Conservation (phyloP, 768 basidiomycete genomes). For the Paxillus ammoniavirescens region DNA sequence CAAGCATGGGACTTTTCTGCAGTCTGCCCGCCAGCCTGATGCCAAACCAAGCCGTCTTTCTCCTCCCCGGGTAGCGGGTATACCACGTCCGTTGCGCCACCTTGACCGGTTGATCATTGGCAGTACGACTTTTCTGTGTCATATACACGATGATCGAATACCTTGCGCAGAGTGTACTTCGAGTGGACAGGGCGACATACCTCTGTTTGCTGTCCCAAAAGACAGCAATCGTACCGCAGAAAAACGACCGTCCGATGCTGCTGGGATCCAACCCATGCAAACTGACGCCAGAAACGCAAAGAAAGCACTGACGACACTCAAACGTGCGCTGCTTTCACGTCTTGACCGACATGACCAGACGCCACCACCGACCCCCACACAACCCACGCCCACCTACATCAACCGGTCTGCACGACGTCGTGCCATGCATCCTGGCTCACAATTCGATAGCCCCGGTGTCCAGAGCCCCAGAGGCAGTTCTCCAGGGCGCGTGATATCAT, state of each 20-base stretch:
- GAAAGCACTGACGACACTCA: constrained; percentile 65
- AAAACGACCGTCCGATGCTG: constrained; percentile 21
- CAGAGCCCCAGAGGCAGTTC: constrained; percentile 25
- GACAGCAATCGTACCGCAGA: constrained; percentile 13
- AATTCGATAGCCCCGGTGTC: constrained; percentile 53
- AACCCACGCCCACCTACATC: constrained; percentile 39
- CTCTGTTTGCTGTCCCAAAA: constrained; percentile 41
- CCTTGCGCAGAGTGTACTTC: constrained; percentile 64
- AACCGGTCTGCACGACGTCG: constrained; percentile 75
- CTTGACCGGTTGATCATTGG: constrained; percentile 67
- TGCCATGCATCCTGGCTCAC: constrained; percentile 51
- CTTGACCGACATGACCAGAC: constrained; percentile 32
- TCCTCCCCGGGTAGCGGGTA: constrained; percentile 61
- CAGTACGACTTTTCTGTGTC: constrained; percentile 66
- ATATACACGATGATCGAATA: constrained; percentile 61
- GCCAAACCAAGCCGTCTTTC: constrained; percentile 53
- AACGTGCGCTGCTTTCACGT: constrained; percentile 57
- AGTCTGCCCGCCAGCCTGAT: constrained; percentile 17
- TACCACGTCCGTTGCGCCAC: constrained; percentile 62
- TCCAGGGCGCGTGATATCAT: constrained; percentile 9
- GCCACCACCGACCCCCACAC: constrained; percentile 9
- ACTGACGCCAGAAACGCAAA: constrained; percentile 48
- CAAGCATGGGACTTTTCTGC: constrained; percentile 79
- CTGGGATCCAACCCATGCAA: constrained; percentile 5
- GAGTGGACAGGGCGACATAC: constrained; percentile 52